Percentiles rank a stretch among this genome's conserved stretches.
Conservation (phyloP, 306 rosid genomes). For the Hippophae rhamnoides region DNA sequence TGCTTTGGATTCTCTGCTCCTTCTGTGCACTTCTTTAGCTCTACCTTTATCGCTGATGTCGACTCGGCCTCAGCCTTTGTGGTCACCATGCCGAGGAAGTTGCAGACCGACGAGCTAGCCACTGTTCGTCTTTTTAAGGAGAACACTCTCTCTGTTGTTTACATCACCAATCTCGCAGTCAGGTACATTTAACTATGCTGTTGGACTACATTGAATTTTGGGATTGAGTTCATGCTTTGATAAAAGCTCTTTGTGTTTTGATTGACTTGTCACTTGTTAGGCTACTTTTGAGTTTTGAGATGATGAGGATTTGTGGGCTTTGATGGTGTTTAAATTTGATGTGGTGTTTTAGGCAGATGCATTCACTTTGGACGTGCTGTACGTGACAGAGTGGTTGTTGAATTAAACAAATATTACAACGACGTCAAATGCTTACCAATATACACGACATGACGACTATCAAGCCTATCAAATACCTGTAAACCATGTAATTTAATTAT, state of each 20-base stretch:
- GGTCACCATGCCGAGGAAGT: conserved; percentile 52
- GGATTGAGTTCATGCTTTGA: no score
- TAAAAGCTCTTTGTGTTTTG: no score
- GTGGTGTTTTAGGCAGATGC: conserved; percentile 69
- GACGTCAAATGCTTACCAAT: no score
- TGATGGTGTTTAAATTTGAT: conserved; percentile 7
- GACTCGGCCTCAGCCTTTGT: conserved; percentile 78
- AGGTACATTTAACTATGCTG: conserved; percentile 25
- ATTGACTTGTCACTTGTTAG: no score
- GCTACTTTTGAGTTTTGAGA: no score
- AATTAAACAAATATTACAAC: no score
- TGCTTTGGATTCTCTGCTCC: conserved; percentile 35
- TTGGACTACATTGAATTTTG: background rate
- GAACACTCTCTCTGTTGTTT: conserved; percentile 88
- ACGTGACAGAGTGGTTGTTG: no score
- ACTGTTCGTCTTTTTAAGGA: conserved; percentile 88
- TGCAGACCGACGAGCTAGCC: conserved; percentile 89
- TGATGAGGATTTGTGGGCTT: no score
- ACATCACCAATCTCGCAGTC: conserved; percentile 85
- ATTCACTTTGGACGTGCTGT: conserved; percentile 84
- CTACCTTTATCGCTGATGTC: conserved; percentile 49
- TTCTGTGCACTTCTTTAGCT: conserved; percentile 61
- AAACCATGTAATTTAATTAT: no score
- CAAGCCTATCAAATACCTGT: no score
- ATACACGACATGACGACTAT: no score